Evolutionary conservation across 495 filamentous ascomycete genomes (phyloP).

Genomic region (Penicillium paradoxum): DNA sequence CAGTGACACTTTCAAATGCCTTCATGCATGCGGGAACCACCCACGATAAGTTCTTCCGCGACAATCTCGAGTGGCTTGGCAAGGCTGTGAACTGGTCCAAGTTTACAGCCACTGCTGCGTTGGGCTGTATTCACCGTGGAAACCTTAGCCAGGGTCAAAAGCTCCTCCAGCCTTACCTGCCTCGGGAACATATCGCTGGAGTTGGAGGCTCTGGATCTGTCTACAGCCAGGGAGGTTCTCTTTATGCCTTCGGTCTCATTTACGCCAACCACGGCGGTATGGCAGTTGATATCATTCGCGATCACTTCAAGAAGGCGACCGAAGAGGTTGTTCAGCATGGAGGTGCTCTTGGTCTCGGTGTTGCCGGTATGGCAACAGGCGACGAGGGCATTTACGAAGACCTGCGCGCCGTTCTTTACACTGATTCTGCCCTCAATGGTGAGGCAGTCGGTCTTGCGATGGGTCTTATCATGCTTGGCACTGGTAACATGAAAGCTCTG

Average conservation of each 20-base stretch:
- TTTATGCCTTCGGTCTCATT: conserved; percentile 94
- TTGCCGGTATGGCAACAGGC: conserved; percentile 96
- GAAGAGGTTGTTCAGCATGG: conserved; percentile 98
- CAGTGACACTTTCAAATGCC: conserved; percentile 93
- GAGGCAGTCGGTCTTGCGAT: conserved; percentile 94
- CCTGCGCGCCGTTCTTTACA: conserved; percentile 78
- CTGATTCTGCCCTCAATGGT: conserved; percentile 91
- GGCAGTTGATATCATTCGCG: conserved; percentile 81
- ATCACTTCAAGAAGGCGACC: conserved; percentile 77
- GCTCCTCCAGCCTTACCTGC: conserved; percentile 91
- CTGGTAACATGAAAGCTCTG: conserved; percentile 82
- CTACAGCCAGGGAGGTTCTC: conserved; percentile 91
- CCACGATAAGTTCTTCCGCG: conserved; percentile 93
- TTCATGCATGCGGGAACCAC: conserved; percentile 99
- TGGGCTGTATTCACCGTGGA: conserved; percentile 94
- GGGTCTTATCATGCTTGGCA: conserved; percentile 96
- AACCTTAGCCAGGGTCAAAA: conserved; percentile 91
- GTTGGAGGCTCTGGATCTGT: conserved; percentile 70
- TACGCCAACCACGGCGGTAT: conserved; percentile 96
- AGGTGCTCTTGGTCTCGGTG: conserved; percentile 88
- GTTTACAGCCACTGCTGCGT: conserved; percentile 93
- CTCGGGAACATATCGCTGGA: conserved; percentile 57
- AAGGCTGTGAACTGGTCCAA: conserved; percentile 99
- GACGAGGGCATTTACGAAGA: conserved; percentile 87
- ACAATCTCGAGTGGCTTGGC: conserved; percentile 96